A percentile compares a stretch with the other conserved stretches of the same genome.
phyloP scores from a whole-genome alignment of 768 basidiomycete species.

The Agrocybe pediades region DNA sequence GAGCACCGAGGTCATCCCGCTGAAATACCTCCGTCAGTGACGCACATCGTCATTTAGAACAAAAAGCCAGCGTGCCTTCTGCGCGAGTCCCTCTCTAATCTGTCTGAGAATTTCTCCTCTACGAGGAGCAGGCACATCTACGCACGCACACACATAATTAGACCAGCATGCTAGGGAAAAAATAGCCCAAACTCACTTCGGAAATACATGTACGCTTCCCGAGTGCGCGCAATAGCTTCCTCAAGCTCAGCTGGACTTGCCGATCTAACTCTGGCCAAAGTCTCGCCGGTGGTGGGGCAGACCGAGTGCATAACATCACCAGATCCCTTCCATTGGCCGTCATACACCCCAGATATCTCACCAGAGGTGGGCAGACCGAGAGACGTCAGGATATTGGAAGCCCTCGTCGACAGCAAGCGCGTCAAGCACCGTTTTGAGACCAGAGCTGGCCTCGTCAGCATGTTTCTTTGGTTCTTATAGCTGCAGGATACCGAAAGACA shows the following conservation, averaged over 20 bases:
- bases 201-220: conserved; percentile 73
- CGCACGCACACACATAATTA: neutral
- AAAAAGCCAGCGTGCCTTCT: conserved; percentile 57
- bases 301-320: conserved; percentile 70
- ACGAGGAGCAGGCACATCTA: conserved; percentile 79
- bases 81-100: conserved; percentile 78
- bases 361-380: conserved; percentile 60
- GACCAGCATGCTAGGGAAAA: neutral
- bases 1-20: conserved; percentile 78
- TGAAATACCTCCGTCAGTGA: conserved; percentile 27
- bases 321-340: conserved; percentile 79
- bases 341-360: conserved; percentile 75
- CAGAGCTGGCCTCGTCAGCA: conserved; percentile 14
- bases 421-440: conserved; percentile 22
- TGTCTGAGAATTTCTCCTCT: conserved; percentile 89
- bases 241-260: conserved; percentile 78
- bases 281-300: conserved; percentile 89
- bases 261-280: conserved; percentile 72
- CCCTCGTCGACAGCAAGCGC: conserved; percentile 68
- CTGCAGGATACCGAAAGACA: neutral
- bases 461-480: neutral
- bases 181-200: conserved; percentile 41
- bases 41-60: neutral
- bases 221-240: conserved; percentile 63
- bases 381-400: conserved; percentile 64